Evolutionary conservation across 2,329 filamentous ascomycete species (phyloP), one percentile per base, ranked within the genome.

Genomic region (Aschersonia sp.): DNA sequence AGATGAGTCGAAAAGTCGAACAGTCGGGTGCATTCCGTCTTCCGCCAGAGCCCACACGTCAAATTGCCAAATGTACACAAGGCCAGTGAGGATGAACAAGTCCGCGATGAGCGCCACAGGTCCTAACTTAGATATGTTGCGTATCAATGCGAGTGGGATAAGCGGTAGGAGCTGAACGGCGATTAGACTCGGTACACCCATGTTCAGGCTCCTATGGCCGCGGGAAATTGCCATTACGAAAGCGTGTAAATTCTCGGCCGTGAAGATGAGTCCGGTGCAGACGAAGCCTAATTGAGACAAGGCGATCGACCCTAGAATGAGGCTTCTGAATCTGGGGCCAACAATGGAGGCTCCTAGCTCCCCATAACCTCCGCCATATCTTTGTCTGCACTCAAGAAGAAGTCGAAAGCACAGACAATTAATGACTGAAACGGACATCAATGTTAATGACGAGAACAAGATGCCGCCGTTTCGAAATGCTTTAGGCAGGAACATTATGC

Each of bases 401-500:
- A 88, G 71, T 55, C 81, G 79, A 60, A 88, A 88, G 55, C 83
- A 84, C 9, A 83, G 59, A 56, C 79, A 83, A 43, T 81, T 84
- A 54, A 87, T 65, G 22, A 74, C 59, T 2, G 84, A 80, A 3
- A 87, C 75, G 8, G 69, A 64, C 43, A 87, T 62, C 53, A 88
- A 73, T 0, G 81, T 80, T 45, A 86, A 63, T 0, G 79, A 81
- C 0, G 83, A 87, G 59, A 88, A 88, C 9, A 87, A 66, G 46
- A 88, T 80, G 30, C 84, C 84, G 37, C 84, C 84, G 53, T 88
- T 88, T 57, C 78, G 77, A 64, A 87, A 88, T 0, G 84, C 84
- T 58, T 86, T 87, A 44, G 84, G 84, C 43, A 88, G 62, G 58
- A 88, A 88, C 79, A 88, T 86, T 60, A 88, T 87, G 51, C 84